A percentile compares a stretch with the other conserved stretches of the same genome.
phyloP scores from a whole-genome alignment of 2,329 filamentous ascomycete genomes.

The Trichoderma koningii region DNA sequence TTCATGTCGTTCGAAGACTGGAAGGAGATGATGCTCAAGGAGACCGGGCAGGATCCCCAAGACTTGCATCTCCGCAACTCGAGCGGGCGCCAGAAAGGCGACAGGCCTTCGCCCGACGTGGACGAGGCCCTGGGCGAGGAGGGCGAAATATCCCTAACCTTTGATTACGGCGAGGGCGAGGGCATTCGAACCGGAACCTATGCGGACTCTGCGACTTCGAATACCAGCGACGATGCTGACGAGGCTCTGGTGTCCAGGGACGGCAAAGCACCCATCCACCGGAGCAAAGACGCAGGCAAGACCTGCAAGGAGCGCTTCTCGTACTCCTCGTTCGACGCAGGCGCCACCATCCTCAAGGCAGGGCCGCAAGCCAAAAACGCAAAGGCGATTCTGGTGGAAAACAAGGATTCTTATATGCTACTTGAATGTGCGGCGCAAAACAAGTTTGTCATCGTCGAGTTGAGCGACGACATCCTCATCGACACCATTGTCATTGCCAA shows the following conservation, averaged over 20 bases:
- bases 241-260: constrained; percentile 52
- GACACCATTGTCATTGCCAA: constrained; percentile 98
- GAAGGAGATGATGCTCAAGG: constrained; percentile 90
- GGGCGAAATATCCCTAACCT: constrained; percentile 70
- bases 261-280: constrained; percentile 56
- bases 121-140: constrained; percentile 82
- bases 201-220: neutral
- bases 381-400: constrained; percentile 87
- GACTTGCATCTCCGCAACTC: constrained; percentile 65
- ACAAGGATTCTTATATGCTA: constrained; percentile 98
- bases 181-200: constrained; percentile 15
- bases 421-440: constrained; percentile 84
- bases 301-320: constrained; percentile 98
- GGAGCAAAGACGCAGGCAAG: constrained; percentile 91
- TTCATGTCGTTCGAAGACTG: constrained; percentile 98
- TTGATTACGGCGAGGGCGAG: constrained; percentile 42
- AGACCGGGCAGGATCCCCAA: constrained; percentile 73
- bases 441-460: constrained; percentile 92
- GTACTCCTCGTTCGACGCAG: constrained; percentile 95
- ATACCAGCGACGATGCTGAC: constrained; percentile 31
- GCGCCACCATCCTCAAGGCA: constrained; percentile 88
- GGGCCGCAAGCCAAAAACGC: constrained; percentile 84
- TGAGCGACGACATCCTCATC: constrained; percentile 83
- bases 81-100: constrained; percentile 52
- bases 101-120: constrained; percentile 57